Conservation (phyloP, 352 stramenopile genomes). For the Globisporangium radiosum region DNA sequence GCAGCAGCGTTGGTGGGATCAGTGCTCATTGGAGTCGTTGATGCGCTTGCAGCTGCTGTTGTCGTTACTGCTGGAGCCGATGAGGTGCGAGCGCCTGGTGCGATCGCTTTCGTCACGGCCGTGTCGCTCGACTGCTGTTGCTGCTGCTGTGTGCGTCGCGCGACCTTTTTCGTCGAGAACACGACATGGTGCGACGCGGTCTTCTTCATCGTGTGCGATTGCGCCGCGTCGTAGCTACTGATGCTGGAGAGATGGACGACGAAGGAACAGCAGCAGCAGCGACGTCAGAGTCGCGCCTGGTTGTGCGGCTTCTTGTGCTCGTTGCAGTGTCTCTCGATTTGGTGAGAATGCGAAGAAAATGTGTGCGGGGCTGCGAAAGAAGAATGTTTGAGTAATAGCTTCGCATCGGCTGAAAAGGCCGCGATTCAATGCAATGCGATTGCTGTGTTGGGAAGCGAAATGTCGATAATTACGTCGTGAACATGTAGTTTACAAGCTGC, state of each 20-base stretch:
- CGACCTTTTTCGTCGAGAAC: conserved; percentile 63
- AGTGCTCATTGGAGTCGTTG: neutral
- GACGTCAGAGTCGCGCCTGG: neutral
- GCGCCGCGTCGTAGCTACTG: too few species aligned
- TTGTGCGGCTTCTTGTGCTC: neutral
- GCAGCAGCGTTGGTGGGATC: too few species aligned
- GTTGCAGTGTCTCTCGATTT: neutral
- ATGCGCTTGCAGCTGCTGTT: conserved; percentile 8
- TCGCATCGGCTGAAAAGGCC: neutral
- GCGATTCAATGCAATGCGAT: too few species aligned
- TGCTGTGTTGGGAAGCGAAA: neutral
- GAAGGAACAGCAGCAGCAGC: neutral
- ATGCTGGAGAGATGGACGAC: too few species aligned
- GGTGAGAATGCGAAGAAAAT: neutral
- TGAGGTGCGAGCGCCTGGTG: too few species aligned
- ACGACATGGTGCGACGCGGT: conserved; percentile 36
- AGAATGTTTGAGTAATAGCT: neutral
- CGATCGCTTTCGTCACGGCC: too few species aligned
- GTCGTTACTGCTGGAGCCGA: neutral
- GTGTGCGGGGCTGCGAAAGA: neutral
- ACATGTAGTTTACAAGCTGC: too few species aligned
- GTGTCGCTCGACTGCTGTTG: conserved; percentile 7
- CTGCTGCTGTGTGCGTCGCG: conserved; percentile 22
- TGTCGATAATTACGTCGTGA: neutral
- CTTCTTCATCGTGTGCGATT: conserved; percentile 18